Evolutionary conservation across 257 asterid species (phyloP).

Genomic region (Linaria vulgaris): DNA sequence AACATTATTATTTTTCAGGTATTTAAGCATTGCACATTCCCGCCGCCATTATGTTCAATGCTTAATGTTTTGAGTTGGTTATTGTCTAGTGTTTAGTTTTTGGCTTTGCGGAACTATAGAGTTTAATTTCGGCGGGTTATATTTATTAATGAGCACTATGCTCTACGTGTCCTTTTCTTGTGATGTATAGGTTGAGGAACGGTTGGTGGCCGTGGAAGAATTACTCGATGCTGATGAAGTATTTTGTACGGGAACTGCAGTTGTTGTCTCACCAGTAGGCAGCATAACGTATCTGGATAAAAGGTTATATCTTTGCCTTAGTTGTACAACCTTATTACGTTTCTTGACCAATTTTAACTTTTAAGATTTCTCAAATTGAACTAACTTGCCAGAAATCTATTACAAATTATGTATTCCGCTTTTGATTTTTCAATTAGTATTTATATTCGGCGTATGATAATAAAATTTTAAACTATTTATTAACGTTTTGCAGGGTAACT

Average conservation of each 20-base stretch:
- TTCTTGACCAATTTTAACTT: too few relatives aligned
- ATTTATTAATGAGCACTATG: too few relatives aligned
- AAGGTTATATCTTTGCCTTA: conserved; percentile 41
- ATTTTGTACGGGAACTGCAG: conserved; percentile 96
- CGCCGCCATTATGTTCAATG: not conserved
- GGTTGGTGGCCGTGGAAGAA: conserved; percentile 75
- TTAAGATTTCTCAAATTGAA: too few relatives aligned
- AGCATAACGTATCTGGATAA: conserved; percentile 68
- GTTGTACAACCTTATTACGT: not conserved
- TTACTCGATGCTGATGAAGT: conserved; percentile 97
- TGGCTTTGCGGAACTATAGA: not conserved
- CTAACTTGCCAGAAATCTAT: too few relatives aligned
- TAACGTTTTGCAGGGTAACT: conserved; percentile 47
- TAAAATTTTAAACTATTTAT: not conserved
- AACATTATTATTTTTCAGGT: too few relatives aligned
- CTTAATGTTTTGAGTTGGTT: not conserved
- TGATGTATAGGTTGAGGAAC: conserved; percentile 72
- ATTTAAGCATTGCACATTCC: not conserved
- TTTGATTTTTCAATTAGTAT: too few relatives aligned
- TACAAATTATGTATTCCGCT: too few relatives aligned
- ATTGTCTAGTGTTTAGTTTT: not conserved
- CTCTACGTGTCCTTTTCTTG: conserved; percentile 1
- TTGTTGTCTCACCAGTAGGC: conserved; percentile 91
- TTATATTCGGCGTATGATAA: too few relatives aligned
- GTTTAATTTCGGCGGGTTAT: not conserved